A percentile compares a stretch with the other conserved stretches of the same genome.
Evolutionary conservation across 169 alveolate species (phyloP).

Genomic region (Eimeria praecox): DNA sequence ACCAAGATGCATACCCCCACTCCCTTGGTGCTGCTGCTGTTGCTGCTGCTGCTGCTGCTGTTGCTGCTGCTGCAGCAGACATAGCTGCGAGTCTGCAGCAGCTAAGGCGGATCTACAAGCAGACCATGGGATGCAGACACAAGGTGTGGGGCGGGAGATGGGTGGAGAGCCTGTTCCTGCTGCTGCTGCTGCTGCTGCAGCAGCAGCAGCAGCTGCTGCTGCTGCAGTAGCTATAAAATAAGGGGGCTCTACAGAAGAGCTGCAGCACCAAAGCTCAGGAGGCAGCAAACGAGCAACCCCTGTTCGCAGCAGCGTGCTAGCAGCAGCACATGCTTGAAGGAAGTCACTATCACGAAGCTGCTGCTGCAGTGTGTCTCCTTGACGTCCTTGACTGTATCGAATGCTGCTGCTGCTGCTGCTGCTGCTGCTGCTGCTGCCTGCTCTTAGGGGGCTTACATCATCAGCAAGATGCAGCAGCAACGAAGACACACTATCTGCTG

Average conservation of each 20-base stretch:
- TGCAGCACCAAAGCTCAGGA: slow-evolving; percentile 37
- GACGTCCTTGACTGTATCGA: no score
- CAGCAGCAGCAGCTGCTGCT: background rate
- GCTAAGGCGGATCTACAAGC: background rate
- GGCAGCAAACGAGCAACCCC: slow-evolving; percentile 41
- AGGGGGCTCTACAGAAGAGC: background rate
- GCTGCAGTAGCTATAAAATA: background rate
- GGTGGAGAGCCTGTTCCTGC: slow-evolving; percentile 5
- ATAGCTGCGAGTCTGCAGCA: slow-evolving; percentile 8
- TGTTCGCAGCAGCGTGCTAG: background rate
- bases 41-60: slow-evolving; percentile 47
- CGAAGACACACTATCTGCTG: slow-evolving; percentile 34
- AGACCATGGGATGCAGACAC: slow-evolving; percentile 53
- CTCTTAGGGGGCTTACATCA: slow-evolving; percentile 33
- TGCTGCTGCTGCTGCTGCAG: background rate
- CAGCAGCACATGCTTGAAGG: background rate
- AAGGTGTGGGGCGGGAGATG: background rate
- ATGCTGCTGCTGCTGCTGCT: no score
- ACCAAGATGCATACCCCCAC: background rate
- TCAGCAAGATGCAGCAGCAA: slow-evolving; percentile 57
- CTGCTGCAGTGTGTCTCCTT: slow-evolving; percentile 26
- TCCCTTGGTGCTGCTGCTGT: slow-evolving; percentile 36
- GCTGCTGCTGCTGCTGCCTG: no score
- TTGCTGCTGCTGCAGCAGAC: no score
- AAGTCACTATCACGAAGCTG: slow-evolving; percentile 15